Base-by-base conservation (phyloP, 805 yeast species). In the Monosporozyma unispora region DNA sequence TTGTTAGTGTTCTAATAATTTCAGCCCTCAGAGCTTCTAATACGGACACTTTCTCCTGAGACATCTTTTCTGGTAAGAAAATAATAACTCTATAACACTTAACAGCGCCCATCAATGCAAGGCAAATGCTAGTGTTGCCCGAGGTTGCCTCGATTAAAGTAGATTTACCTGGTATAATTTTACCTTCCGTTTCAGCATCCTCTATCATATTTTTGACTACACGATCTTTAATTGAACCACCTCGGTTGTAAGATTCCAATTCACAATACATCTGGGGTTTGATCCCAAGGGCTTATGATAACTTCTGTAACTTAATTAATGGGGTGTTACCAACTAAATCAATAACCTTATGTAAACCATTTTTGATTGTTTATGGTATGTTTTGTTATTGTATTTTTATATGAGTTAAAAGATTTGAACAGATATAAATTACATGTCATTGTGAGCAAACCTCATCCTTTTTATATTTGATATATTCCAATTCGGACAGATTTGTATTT, bases 41-140 rank as follows among this genome's bases (percentile, higher is more conserved):
- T 5, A 87, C 95, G 45, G 90, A 80, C 28, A 87, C 95, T 66
- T 87, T 87, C 64, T 87, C 96, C 66, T 87, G 87, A 42, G 91
- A 84, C 96, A 87, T 87, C 71, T 87, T 87, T 72, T 87, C 95
- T n/a, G 96, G 96, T 56, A 87, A 75, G 3, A 95, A 87, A 65
- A 87, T 87, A 62, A 87, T 87, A 47, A 91, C 84, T 66, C 91
- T 74, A 71, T 87, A 87, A 45, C 95, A 95, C 62, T 79, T 81
- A 40, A 87, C 87, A 39, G 95, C 95, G 58, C 93, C 96, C 16
- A 85, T 80, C 27, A 87, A 74, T 10, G 96, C 96, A 57, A 87
- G 74, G 51, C 95, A 95, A 62, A 87, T 87, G 69, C 96, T 95
- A 43, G 96, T 87, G 71, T 87, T 87, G 61, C 96, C 96, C 9